A percentile compares a stretch with the other conserved stretches of the same genome.
phyloP scores from a whole-genome alignment of 2,329 filamentous ascomycete genomes.

The Thermomyces lanuginosus region DNA sequence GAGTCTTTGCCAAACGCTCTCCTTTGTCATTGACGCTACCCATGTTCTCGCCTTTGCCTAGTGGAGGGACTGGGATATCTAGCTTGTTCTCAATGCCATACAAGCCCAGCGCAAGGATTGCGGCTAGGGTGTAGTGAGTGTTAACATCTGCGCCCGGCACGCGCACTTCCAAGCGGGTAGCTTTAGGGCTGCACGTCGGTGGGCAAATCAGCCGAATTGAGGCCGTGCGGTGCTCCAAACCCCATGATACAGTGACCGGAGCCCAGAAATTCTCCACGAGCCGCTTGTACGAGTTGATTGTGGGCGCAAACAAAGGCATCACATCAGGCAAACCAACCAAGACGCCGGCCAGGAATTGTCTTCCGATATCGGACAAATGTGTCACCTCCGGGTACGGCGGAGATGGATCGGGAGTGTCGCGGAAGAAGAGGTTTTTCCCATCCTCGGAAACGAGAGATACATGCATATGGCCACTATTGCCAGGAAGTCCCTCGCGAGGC shows the following conservation, averaged over 20 bases:
- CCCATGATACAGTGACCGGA: slow-evolving; percentile 94
- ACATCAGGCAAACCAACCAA: slow-evolving; percentile 80
- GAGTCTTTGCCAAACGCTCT: slow-evolving; percentile 60
- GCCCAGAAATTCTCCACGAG: slow-evolving; percentile 99
- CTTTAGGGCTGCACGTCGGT: slow-evolving; percentile 66
- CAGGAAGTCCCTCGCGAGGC: slow-evolving; percentile 73
- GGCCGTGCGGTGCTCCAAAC: slow-evolving; percentile 82
- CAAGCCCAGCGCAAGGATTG: slow-evolving; percentile 77
- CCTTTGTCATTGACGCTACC: slow-evolving; percentile 57
- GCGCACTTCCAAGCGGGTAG: slow-evolving; percentile 82
- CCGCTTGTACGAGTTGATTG: slow-evolving; percentile 94
- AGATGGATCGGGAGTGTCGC: slow-evolving; percentile 53
- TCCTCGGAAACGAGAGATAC: slow-evolving; percentile 65
- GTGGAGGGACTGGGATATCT: slow-evolving; percentile 61
- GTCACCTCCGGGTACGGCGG: slow-evolving; percentile 60
- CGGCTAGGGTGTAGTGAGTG: slow-evolving; percentile 69
- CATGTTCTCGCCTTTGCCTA: slow-evolving; percentile 71
- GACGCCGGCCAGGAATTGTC: slow-evolving; percentile 83
- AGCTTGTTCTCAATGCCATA: slow-evolving; percentile 86
- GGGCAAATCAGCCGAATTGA: slow-evolving; percentile 81
- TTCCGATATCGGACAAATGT: slow-evolving; percentile 69
- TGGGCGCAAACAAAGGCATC: slow-evolving; percentile 90
- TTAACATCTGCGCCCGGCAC: slow-evolving; percentile 92
- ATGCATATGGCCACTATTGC: slow-evolving; percentile 93
- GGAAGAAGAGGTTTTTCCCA: slow-evolving; percentile 72